phyloP scores from a whole-genome alignment of 2,329 filamentous ascomycete species.

The Pseudogymnoascus sp. region DNA sequence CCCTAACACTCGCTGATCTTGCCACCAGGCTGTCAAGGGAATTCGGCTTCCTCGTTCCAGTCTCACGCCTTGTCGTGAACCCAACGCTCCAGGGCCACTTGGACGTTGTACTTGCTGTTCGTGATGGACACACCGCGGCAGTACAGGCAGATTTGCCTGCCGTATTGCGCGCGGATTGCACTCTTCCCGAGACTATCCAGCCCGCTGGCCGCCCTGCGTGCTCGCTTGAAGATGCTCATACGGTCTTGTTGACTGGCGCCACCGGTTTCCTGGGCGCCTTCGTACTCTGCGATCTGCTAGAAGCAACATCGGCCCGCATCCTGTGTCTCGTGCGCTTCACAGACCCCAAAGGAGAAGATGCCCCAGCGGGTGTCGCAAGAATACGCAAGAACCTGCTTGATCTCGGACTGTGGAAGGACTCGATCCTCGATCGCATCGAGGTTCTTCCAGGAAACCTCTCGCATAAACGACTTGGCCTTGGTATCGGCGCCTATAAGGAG shows the following conservation, averaged over 20 bases:
- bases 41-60: slow-evolving; percentile 65
- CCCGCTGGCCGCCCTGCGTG: slow-evolving; percentile 44
- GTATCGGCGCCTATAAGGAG: slow-evolving; percentile 54
- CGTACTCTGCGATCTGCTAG: slow-evolving; percentile 58
- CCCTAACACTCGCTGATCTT: slow-evolving; percentile 66
- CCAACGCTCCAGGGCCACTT: slow-evolving; percentile 67
- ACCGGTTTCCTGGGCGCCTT: slow-evolving; percentile 73
- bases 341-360: slow-evolving; percentile 55
- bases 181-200: slow-evolving; percentile 61
- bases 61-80: slow-evolving; percentile 61
- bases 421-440: slow-evolving; percentile 69
- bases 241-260: slow-evolving; percentile 63
- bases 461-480: slow-evolving; percentile 58
- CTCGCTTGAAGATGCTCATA: slow-evolving; percentile 56
- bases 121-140: slow-evolving; percentile 64
- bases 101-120: slow-evolving; percentile 58
- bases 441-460: slow-evolving; percentile 67
- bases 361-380: slow-evolving; percentile 59
- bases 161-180: slow-evolving; percentile 57
- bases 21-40: slow-evolving; percentile 59
- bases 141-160: slow-evolving; percentile 68
- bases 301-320: slow-evolving; percentile 59
- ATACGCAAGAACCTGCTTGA: slow-evolving; percentile 71
- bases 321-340: slow-evolving; percentile 66
- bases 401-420: slow-evolving; percentile 67